Evolutionary conservation across 2,329 filamentous ascomycete genomes (phyloP), one percentile per base, ranked within the genome.

Genomic region (Fusarium veterinarium): DNA sequence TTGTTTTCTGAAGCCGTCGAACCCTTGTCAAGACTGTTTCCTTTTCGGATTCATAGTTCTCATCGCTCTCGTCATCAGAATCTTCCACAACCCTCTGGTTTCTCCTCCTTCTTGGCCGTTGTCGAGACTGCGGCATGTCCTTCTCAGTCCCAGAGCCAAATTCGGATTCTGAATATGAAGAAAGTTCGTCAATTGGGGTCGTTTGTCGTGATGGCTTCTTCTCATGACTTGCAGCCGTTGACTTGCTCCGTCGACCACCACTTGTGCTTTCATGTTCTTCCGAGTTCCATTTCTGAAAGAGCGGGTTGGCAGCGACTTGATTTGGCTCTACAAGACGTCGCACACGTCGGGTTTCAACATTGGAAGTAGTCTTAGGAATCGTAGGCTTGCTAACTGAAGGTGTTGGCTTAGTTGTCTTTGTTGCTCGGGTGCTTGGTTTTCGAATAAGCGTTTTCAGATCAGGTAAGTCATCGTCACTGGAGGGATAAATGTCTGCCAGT

Each of bases 401-500:
- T 42, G 59, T n/a, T 44, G 60, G 25, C 45, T 64, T 28, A 51
- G 28, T 33, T 62, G 68, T 38, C 38, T 48, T 72, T n/a, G 71
- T 71, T 73, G 64, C 59, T 67, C 62, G 70, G 38, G 52, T 46
- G 42, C 33, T 69, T 31, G 73, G 48, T 33, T 61, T 73, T 13
- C 64, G 71, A 28, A 79, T 48, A 13, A 84, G 65, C 5, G 79
- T 77, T 42, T 81, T 78, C 30, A 84, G 64, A 38, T 83, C 82
- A 4, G 84, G 83, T 31, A 85, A 80, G 38, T 85, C 84, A 45
- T 86, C 84, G 25, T 85, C 82, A 58, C 80, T 81, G 23, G 80
- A 80, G 46, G 75, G 71, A 53, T 64, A 77, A 51, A 72, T 76
- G 11, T 81, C 76, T 35, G 75, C 73, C 16, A 80, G 71, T 30